Base-by-base conservation (phyloP, 2,329 filamentous ascomycete genomes). In the Corynespora cassiicola region DNA sequence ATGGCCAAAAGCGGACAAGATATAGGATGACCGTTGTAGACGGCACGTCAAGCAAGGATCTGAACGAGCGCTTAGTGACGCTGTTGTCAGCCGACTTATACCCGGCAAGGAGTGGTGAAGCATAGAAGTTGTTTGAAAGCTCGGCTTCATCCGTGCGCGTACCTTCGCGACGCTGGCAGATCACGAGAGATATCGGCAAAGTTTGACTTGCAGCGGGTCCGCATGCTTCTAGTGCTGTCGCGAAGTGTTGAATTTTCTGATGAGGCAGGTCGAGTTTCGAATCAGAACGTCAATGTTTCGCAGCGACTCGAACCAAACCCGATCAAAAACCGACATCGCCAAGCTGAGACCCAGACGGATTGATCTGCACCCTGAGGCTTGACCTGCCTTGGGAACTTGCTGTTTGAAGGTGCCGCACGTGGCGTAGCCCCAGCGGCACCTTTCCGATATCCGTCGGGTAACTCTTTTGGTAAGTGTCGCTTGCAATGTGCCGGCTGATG, bases 341-440 rank as follows among this genome's bases (percentile, higher is more conserved):
- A 19, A 26, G n/a, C 25, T 39, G 35, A 20, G 6, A 38, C 40
- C 27, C 34, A 10, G 19, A 18, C 16, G 38, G 35, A 34, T 26
- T 43, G 34, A 43, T 43, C 40, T 35, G 35, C 40, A 12, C 26
- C 20, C 6, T 33, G 21, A 43, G 22, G 35, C 30, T 38, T 18
- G 12, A 9, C 8, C 6, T 6, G 11, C 22, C 30, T 14, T 12
- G 22, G 23, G n/a, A 21, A n/a, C n/a, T n/a, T n/a, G 10, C 16
- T 23, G 25, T 37, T 42, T 30, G 18, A 3, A 18, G n/a, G n/a
- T 34, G 17, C 31, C 25, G 18, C 9, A 22, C 12, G 17, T 14
- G 24, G 29, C 24, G 34, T n/a, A 11, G 33, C 6, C 22, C 21
- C 12, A n/a, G 17, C 21, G 38, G 26, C 25, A 21, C 11, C 18